phyloP scores from a whole-genome alignment of 2,329 filamentous ascomycete genomes.

The Madurella fahalii region DNA sequence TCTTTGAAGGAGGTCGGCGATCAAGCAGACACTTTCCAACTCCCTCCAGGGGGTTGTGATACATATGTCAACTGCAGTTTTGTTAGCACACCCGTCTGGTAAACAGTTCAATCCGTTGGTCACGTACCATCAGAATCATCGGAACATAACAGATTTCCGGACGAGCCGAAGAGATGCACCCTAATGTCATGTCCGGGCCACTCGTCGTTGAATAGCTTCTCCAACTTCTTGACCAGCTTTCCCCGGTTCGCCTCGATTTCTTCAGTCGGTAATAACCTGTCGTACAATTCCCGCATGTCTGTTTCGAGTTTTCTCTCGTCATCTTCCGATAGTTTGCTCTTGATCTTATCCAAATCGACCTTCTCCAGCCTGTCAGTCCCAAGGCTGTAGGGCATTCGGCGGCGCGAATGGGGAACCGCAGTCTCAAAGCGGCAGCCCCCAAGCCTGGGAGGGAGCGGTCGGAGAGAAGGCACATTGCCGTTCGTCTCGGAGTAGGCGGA shows the following conservation, averaged over 20 bases:
- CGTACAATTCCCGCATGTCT: conserved; percentile 83
- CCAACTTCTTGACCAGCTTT: conserved; percentile 79
- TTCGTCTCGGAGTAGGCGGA: conserved; percentile 90
- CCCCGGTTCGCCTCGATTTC: conserved; percentile 73
- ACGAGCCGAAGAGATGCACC: conserved; percentile 96
- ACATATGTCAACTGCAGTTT: conserved; percentile 79
- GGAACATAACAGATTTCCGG: conserved; percentile 89
- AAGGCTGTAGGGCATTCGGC: conserved; percentile 87
- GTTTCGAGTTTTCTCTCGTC: conserved; percentile 72
- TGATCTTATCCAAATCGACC: conserved; percentile 66
- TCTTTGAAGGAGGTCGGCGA: conserved; percentile 79
- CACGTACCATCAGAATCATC: conserved; percentile 88
- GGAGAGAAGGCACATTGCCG: conserved; percentile 64
- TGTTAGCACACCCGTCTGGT: conserved; percentile 30
- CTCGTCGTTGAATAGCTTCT: conserved; percentile 80
- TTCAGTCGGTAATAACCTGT: conserved; percentile 74
- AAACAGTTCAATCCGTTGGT: too few species aligned
- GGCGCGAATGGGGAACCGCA: conserved; percentile 71
- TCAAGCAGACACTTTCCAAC: conserved; percentile 82
- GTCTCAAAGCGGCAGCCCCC: conserved; percentile 85
- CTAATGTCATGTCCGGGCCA: conserved; percentile 90
- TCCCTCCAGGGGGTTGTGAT: conserved; percentile 89
- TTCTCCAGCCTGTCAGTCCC: conserved; percentile 75
- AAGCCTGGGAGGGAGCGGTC: conserved; percentile 56
- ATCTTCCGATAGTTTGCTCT: conserved; percentile 64